Conservation (phyloP, 108 stramenopile genomes). For the Chaetoceros muelleri region DNA sequence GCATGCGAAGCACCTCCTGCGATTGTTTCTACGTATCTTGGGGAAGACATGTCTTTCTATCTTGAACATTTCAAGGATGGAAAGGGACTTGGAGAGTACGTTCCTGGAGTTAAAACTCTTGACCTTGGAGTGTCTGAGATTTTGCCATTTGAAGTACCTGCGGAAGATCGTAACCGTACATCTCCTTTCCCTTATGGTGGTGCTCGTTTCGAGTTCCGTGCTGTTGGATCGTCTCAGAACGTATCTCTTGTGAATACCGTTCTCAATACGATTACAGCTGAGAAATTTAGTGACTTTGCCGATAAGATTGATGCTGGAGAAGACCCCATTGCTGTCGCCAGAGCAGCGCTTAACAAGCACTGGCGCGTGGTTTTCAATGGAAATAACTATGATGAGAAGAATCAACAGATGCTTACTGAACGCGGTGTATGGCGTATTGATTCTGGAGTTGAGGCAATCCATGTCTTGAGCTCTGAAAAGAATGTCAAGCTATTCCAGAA, state of each 20-base stretch:
- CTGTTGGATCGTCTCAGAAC: slow-evolving; percentile 92
- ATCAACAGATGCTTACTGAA: slow-evolving; percentile 78
- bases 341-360: slow-evolving; percentile 71
- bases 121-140: slow-evolving; percentile 74
- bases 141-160: slow-evolving; percentile 80
- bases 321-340: slow-evolving; percentile 53
- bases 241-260: slow-evolving; percentile 90
- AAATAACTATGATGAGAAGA: slow-evolving; percentile 77
- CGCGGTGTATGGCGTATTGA: slow-evolving; percentile 89
- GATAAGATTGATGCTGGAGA: slow-evolving; percentile 83
- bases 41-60: slow-evolving; percentile 83
- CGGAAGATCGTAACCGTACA: slow-evolving; percentile 94
- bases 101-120: slow-evolving; percentile 61
- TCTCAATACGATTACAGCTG: slow-evolving; percentile 86
- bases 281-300: slow-evolving; percentile 83
- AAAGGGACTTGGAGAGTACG: slow-evolving; percentile 44
- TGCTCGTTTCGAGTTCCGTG: slow-evolving; percentile 94
- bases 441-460: slow-evolving; percentile 89
- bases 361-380: slow-evolving; percentile 94
- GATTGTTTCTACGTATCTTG: slow-evolving; percentile 91
- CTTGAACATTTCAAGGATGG: slow-evolving; percentile 78
- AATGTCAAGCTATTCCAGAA: slow-evolving; percentile 84
- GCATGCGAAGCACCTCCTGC: slow-evolving; percentile 95
- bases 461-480: slow-evolving; percentile 62
- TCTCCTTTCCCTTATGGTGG: slow-evolving; percentile 96